phyloP scores from a whole-genome alignment of 257 asterid species.

The Solanum sitiens region DNA sequence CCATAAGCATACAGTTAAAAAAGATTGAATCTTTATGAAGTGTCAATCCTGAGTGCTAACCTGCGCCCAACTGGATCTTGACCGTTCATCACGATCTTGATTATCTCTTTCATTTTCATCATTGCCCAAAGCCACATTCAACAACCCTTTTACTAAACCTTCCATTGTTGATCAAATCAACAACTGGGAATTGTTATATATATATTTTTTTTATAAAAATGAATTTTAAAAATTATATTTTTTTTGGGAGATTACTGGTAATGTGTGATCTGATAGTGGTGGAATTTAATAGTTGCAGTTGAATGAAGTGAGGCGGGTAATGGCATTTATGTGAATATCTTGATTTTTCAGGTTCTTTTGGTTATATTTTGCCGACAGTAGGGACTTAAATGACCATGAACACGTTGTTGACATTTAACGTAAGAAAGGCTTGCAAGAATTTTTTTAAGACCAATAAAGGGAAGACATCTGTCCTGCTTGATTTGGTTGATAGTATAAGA shows the following conservation, averaged over 20 bases:
- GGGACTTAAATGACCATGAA: background rate
- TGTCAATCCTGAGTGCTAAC: slow-evolving; percentile 14
- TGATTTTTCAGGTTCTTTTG: background rate
- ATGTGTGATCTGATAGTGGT: background rate
- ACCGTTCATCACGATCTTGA: slow-evolving; percentile 31
- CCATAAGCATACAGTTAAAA: background rate
- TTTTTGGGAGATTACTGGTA: background rate
- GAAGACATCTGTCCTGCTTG: background rate
- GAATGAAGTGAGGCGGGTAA: slow-evolving; percentile 1
- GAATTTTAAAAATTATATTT: background rate
- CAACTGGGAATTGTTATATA: background rate
- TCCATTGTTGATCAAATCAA: slow-evolving; percentile 35
- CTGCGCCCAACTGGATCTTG: slow-evolving; percentile 86
- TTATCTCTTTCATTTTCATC: slow-evolving; percentile 5
- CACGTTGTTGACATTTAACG: background rate
- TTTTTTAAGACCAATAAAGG: background rate
- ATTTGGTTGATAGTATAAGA: background rate
- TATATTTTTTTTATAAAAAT: background rate
- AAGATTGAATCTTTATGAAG: background rate
- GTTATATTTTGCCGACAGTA: background rate
- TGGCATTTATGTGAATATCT: background rate
- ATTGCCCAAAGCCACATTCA: slow-evolving; percentile 42
- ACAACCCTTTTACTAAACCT: slow-evolving; percentile 54
- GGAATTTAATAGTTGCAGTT: background rate
- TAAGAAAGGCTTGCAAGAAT: background rate